Evolutionary conservation across 331 rosid genomes (phyloP), one percentile per base, ranked within the genome.

Genomic region (Erythrophleum ivorense): DNA sequence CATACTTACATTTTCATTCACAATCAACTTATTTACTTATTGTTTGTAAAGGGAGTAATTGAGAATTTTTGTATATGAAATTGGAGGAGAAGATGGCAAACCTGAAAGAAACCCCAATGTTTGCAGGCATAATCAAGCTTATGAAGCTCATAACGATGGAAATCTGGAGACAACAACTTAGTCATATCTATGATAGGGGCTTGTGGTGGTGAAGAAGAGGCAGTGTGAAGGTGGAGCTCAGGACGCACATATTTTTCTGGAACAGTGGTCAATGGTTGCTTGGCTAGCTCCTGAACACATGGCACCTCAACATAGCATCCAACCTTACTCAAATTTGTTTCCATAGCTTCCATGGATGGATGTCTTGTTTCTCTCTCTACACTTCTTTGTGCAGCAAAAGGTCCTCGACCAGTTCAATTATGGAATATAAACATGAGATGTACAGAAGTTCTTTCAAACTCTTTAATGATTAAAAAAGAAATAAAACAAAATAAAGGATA

Each of bases 211-310:
- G 34, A 65, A 41, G 55, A 62, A 69, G 81, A 43, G 0, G 59
- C 3, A 1, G 59, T 2, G 43, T 36, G 80, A 29, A 77, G 71
- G 19, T 86, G 74, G 9, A 76, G 50, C 11, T 34, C 72, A 19
- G 85, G 81, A 40, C 85, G 87, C 43, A 83, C 53, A 72, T 83
- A 86, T 71, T 87, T 76, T 2, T 80, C 89, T 48, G 87, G 89
- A 58, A 83, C 75, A n/a, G 0, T 40, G 12, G 43, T 43, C 31
- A 77, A 33, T 59, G 70, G 12, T 4, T 65, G 78, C 71, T 83
- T 83, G 18, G 52, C 80, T 2, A 86, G 40, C 75, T 83, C 89
- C 50, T 86, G 83, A 3, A 83, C 83, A 40, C 14, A 58, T 3
- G 89, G 89, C 4, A 83, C 86, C 1, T 2, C 1, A 2, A 49